A percentile compares a stretch with the other conserved stretches of the same genome.
phyloP scores from a whole-genome alignment of 2,329 filamentous ascomycete species.

The Pseudopyricularia cyperi region DNA sequence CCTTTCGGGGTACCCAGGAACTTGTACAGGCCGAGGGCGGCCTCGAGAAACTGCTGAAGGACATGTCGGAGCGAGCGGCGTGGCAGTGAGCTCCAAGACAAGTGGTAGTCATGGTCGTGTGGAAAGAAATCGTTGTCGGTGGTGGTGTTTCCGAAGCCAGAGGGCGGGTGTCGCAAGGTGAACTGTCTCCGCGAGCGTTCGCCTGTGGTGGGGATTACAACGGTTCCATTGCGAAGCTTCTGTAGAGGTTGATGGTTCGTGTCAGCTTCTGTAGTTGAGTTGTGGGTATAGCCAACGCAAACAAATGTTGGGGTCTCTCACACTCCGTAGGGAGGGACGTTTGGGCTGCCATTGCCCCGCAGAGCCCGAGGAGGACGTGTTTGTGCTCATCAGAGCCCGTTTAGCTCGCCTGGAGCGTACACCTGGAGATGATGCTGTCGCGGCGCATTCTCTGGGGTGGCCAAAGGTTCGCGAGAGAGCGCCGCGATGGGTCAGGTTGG shows the following conservation, averaged over 20 bases:
- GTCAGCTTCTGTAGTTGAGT: background rate
- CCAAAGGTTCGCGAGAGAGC: background rate
- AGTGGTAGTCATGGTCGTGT: slow-evolving; percentile 19
- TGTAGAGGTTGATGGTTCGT: slow-evolving; percentile 15
- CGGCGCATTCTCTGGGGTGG: background rate
- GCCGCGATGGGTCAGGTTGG: background rate
- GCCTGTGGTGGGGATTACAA: slow-evolving; percentile 76
- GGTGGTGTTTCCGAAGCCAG: slow-evolving; percentile 9
- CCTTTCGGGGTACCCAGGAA: slow-evolving; percentile 64
- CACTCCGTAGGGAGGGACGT: slow-evolving; percentile 31
- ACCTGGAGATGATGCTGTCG: background rate
- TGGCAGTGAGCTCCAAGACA: slow-evolving; percentile 18
- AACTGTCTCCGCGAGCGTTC: slow-evolving; percentile 72
- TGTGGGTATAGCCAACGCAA: background rate
- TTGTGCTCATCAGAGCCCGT: slow-evolving; percentile 17
- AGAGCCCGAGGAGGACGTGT: slow-evolving; percentile 6
- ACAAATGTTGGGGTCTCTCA: slow-evolving; percentile 14
- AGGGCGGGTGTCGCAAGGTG: slow-evolving; percentile 49
- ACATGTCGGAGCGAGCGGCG: slow-evolving; percentile 20
- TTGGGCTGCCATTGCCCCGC: slow-evolving; percentile 25
- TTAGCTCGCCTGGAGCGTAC: slow-evolving; percentile 1
- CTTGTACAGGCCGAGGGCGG: slow-evolving; percentile 28
- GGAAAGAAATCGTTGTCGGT: slow-evolving; percentile 13
- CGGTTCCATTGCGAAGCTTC: slow-evolving; percentile 74
- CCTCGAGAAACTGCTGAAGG: slow-evolving; percentile 23